These are phyloP conservation scores for Musa beccarii DNA, from an alignment of 176 grass and related monocot genomes.

Conservation along the genomic window DNA sequence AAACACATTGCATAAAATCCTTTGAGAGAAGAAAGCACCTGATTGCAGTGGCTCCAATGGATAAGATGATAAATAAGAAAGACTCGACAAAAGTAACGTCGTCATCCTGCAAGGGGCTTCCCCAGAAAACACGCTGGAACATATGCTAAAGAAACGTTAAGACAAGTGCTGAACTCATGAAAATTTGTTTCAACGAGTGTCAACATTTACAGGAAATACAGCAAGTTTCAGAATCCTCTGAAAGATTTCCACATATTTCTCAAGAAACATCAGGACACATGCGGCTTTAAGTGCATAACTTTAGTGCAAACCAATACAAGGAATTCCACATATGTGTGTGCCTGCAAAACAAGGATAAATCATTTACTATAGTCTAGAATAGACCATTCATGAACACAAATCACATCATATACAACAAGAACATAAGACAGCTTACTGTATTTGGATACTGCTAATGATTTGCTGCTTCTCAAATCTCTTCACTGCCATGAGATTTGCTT, in stretches of 20 bases:
- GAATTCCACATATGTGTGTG: neutral
- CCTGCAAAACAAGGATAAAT: neutral
- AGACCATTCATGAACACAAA: neutral
- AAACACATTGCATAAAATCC: neutral
- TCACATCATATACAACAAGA: neutral
- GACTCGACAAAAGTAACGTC: no score
- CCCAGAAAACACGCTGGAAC: no score
- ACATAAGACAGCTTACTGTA: slow-evolving; percentile 18
- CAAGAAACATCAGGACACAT: slow-evolving; percentile 11
- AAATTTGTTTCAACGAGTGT: slow-evolving; percentile 22
- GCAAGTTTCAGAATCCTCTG: slow-evolving; percentile 13
- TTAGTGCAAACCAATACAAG: neutral
- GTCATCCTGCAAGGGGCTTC: no score
- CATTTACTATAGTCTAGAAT: neutral
- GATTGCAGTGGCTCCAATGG: neutral
- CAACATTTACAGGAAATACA: slow-evolving; percentile 56
- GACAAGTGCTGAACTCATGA: slow-evolving; percentile 1
- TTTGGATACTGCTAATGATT: neutral
- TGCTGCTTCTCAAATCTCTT: neutral
- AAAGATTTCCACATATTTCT: slow-evolving; percentile 24
- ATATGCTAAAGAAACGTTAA: no score
- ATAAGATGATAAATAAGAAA: no score
- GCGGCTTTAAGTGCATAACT: neutral
- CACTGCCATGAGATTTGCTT: slow-evolving; percentile 46
- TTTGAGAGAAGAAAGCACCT: slow-evolving; percentile 1